phyloP scores from a whole-genome alignment of 1,139 yeast species.

The Protomyces lactucae-debilis region DNA sequence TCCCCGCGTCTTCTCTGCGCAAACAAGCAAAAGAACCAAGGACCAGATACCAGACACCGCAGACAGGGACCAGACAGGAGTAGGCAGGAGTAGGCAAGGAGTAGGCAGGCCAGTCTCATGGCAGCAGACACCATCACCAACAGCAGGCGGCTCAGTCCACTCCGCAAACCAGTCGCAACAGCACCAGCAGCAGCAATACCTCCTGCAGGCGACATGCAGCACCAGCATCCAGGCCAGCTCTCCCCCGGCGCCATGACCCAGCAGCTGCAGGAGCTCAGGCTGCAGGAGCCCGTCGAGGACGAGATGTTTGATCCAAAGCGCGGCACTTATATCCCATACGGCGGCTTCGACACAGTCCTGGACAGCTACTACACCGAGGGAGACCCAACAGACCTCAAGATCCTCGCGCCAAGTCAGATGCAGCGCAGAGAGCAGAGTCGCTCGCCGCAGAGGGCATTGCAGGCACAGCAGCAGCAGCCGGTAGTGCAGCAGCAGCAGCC shows the following conservation, averaged over 20 bases:
- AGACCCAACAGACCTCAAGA: conserved; percentile 5
- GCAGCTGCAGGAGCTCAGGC: not conserved
- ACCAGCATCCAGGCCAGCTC: not conserved
- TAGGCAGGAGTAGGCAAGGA: not conserved
- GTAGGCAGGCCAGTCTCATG: not conserved
- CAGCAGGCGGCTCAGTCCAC: not conserved
- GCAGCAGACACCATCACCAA: not conserved
- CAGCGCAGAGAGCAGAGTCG: conserved; percentile 18
- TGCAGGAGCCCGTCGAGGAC: not conserved
- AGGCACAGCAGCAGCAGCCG: not conserved
- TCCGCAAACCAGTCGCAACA: no score
- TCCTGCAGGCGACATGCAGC: no score
- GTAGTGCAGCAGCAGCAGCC: not conserved
- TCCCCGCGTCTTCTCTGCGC: not conserved
- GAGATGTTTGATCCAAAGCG: conserved; percentile 21
- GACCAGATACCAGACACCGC: not conserved
- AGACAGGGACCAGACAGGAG: not conserved
- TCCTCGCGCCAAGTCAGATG: conserved; percentile 15
- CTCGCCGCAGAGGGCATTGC: conserved; percentile 7
- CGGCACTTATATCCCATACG: conserved; percentile 22
- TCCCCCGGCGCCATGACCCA: not conserved
- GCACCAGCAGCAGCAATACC: no score
- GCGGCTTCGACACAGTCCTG: conserved; percentile 18
- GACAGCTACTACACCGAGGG: conserved; percentile 23
- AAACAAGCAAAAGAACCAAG: not conserved